Percentiles rank a stretch among this genome's conserved stretches.
These are phyloP conservation scores for Neopestalotiopsis sp. DNA, from an alignment of 2,329 filamentous ascomycete species.

Conservation along the genomic window DNA sequence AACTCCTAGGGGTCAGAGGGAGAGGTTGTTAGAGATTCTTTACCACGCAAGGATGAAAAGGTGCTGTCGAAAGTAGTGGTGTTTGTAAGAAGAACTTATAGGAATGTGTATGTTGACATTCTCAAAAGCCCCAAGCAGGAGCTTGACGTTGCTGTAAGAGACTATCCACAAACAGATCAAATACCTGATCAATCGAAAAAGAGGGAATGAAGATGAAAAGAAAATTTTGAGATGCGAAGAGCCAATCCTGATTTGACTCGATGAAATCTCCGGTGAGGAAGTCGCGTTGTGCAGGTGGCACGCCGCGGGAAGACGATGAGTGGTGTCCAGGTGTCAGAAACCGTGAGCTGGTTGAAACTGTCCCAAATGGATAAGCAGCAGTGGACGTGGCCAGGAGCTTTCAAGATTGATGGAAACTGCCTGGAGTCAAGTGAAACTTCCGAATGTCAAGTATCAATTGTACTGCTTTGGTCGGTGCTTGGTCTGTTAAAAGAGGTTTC, in stretches of 20 bases:
- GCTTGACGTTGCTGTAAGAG: not conserved
- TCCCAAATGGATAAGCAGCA: too few species aligned
- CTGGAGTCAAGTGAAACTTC: not conserved
- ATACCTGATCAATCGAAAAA: not conserved
- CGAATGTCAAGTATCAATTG: too few species aligned
- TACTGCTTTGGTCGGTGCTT: too few species aligned
- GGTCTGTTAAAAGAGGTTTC: too few species aligned
- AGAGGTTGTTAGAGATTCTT: too few species aligned
- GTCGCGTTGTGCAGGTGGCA: slow-evolving; percentile 12
- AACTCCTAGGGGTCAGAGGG: too few species aligned
- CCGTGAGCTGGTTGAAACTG: not conserved
- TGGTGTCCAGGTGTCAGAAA: not conserved
- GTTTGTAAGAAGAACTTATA: not conserved
- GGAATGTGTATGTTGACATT: not conserved
- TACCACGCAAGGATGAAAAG: not conserved
- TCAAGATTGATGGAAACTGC: not conserved
- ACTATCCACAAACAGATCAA: too few species aligned
- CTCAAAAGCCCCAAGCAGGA: not conserved
- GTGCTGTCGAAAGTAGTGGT: not conserved
- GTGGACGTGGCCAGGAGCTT: not conserved
- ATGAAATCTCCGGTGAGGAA: not conserved
- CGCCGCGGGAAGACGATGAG: not conserved
- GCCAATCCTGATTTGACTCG: not conserved
- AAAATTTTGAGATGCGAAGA: not conserved
- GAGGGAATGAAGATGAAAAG: not conserved